Evolutionary conservation across 257 asterid species (phyloP).

Genomic region (Scutellaria minor): DNA sequence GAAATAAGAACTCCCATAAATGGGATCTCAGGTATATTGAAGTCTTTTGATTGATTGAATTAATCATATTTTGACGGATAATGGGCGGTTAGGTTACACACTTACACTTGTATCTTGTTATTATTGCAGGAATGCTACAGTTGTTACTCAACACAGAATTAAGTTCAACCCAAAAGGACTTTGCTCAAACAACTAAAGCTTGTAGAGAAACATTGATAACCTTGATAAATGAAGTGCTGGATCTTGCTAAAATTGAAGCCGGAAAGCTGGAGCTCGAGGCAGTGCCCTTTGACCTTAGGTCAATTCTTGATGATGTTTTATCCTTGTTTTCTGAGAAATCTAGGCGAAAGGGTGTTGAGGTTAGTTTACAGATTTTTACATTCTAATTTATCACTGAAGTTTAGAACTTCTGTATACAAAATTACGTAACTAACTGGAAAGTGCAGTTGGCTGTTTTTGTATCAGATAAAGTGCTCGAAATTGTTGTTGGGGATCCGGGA

Average conservation of each 20-base stretch:
- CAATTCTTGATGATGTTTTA: conserved; percentile 80
- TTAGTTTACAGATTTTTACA: conserved; percentile 33
- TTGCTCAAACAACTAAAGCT: conserved; percentile 92
- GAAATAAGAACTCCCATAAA: conserved; percentile 98
- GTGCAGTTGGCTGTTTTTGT: conserved; percentile 87
- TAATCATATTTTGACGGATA: conserved; percentile 1
- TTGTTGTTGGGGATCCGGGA: conserved; percentile 90
- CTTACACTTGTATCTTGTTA: conserved; percentile 15
- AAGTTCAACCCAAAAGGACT: conserved; percentile 85
- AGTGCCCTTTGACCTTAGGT: conserved; percentile 76
- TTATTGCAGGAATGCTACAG: conserved; percentile 80
- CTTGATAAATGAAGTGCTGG: conserved; percentile 92
- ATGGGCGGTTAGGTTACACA: not conserved
- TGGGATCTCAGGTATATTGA: conserved; percentile 76
- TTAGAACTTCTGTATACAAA: conserved; percentile 17
- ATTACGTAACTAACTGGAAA: conserved; percentile 39
- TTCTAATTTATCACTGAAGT: conserved; percentile 5
- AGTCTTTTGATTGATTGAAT: not conserved
- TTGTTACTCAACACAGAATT: conserved; percentile 77
- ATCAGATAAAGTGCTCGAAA: conserved; percentile 87
- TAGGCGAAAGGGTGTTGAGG: conserved; percentile 88
- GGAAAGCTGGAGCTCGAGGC: conserved; percentile 85
- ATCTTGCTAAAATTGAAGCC: conserved; percentile 91
- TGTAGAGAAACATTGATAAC: conserved; percentile 88
- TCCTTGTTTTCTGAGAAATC: conserved; percentile 89